Percentiles rank a stretch among this genome's conserved stretches.
phyloP scores from a whole-genome alignment of 1,139 yeast genomes.

The Kodamaea suecica region DNA sequence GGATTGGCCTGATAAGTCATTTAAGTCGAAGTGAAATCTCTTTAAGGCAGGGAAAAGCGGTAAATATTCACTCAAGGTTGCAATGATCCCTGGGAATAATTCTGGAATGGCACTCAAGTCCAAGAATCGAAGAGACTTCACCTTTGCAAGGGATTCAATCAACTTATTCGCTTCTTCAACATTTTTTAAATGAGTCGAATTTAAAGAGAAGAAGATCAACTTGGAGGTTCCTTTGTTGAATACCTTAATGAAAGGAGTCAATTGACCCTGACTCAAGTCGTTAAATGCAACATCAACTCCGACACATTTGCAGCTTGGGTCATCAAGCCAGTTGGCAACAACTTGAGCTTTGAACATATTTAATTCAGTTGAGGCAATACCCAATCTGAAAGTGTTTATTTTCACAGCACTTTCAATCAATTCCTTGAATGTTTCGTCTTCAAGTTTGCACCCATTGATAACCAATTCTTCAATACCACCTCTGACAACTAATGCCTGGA shows the following conservation, averaged over 20 bases:
- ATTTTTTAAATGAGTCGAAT: slow-evolving; percentile 58
- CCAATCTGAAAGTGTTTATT: slow-evolving; percentile 62
- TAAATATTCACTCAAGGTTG: slow-evolving; percentile 56
- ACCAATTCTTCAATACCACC: slow-evolving; percentile 83
- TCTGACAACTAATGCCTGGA: slow-evolving; percentile 52
- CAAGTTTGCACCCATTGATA: slow-evolving; percentile 72
- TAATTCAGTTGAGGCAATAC: slow-evolving; percentile 72
- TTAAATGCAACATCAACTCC: slow-evolving; percentile 88
- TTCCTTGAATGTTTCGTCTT: slow-evolving; percentile 47
- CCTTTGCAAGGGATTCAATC: slow-evolving; percentile 47
- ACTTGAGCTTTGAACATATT: slow-evolving; percentile 52
- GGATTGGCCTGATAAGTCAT: slow-evolving; percentile 60
- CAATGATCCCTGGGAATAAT: slow-evolving; percentile 68
- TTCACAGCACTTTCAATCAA: slow-evolving; percentile 54
- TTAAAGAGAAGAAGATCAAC: slow-evolving; percentile 63
- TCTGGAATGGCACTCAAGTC: slow-evolving; percentile 75
- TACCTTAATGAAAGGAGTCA: slow-evolving; percentile 48
- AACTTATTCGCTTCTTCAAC: slow-evolving; percentile 54
- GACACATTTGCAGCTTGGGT: slow-evolving; percentile 53
- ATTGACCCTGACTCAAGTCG: slow-evolving; percentile 56
- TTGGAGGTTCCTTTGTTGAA: slow-evolving; percentile 35
- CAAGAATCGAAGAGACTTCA: slow-evolving; percentile 62
- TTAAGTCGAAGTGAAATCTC: slow-evolving; percentile 75
- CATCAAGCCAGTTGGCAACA: slow-evolving; percentile 62
- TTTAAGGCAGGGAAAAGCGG: slow-evolving; percentile 65